A percentile compares a stretch with the other conserved stretches of the same genome.
Conservation (phyloP, 2,329 filamentous ascomycete genomes). For the Mycosphaerelloides madeirae region DNA sequence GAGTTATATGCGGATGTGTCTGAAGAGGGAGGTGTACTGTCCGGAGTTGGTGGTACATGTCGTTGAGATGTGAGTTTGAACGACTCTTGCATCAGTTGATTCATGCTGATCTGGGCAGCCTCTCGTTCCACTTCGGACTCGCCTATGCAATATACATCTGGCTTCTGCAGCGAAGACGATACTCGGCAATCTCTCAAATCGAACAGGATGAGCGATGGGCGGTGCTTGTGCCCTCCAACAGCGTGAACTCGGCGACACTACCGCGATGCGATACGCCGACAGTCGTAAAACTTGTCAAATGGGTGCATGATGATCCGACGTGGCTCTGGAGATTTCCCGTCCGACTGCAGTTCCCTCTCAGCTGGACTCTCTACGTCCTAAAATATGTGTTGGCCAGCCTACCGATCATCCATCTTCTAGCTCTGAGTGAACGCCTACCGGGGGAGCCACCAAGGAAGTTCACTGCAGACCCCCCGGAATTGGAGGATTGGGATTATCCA, state of each 20-base stretch:
- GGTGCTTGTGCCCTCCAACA: not conserved
- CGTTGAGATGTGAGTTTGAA: too few species aligned
- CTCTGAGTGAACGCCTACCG: not conserved
- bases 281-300: not conserved
- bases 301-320: not conserved
- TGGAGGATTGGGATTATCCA: not conserved
- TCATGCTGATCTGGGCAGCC: not conserved
- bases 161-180: not conserved
- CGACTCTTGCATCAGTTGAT: slow-evolving; percentile 36
- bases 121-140: not conserved
- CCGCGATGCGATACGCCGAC: not conserved
- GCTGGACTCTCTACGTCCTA: not conserved
- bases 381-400: not conserved
- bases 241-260: not conserved
- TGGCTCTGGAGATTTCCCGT: not conserved
- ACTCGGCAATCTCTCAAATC: not conserved
- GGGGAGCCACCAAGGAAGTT: not conserved
- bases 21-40: too few species aligned
- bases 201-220: not conserved
- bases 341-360: not conserved
- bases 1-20: too few species aligned
- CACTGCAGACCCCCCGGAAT: not conserved
- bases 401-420: not conserved
- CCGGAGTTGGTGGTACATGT: too few species aligned
- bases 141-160: not conserved